Evolutionary conservation across 352 stramenopile genomes (phyloP), one percentile per base, ranked within the genome.

Genomic region (Stramenopiles sp.): DNA sequence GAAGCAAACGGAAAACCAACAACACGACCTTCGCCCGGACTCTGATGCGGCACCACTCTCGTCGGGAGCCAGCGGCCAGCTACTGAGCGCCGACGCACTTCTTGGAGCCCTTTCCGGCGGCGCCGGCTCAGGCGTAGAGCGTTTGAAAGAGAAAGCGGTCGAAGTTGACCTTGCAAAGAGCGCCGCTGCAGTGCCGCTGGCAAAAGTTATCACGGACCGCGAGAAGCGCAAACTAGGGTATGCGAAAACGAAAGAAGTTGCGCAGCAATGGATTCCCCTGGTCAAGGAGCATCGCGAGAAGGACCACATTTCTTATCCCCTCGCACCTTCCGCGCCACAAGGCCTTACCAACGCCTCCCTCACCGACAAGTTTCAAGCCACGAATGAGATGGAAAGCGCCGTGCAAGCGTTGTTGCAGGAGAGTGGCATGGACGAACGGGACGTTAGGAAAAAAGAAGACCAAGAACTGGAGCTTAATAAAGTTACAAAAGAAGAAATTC

Each of bases 201-300:
- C 89, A 32, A 83, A 85, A 0, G 82, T 94, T 1, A 81, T 93
- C 3, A 86, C 92, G 3, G 89, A 92, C 68, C 88, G 92, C 32
- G 87, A 85, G 1, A 82, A 86, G 32, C 85, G 92, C 1, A 94
- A 95, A 76, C 80, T 96, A 32, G 83, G 85, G 49, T 97, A 97
- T 78, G 76, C 85, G 34, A 80, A 93, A 48, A 91, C 92, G 76
- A 82, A 82, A 25, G 84, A 95, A 68, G 87, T 96, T 63, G 83
- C 96, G 71, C 83, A 90, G 34, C 71, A 88, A 34, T 97, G 94
- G 83, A 88, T 90, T 68, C 82, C 92, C 0, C 86, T 92, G 4
- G 88, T 97, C 73, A 86, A 92, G 34, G 82, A 87, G 68, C 95
- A 96, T 79, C 86, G 92, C 12, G 82, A 96, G 79, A 94, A 94